These are phyloP conservation scores for Aspergillus sp. DNA, from an alignment of 2,329 filamentous ascomycete species.

Conservation along the genomic window DNA sequence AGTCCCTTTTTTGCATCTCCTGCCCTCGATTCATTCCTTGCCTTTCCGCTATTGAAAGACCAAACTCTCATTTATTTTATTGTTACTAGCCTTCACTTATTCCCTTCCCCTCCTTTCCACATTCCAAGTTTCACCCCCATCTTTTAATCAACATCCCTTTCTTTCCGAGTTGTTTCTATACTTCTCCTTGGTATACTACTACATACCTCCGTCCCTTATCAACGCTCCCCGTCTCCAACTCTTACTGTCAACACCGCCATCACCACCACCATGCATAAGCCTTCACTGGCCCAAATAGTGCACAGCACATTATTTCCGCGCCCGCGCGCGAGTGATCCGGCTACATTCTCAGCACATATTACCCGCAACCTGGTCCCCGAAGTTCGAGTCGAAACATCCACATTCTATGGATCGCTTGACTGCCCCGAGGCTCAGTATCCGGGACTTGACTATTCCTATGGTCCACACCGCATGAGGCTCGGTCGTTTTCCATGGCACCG, in stretches of 20 bases:
- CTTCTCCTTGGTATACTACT: background rate
- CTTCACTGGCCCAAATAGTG: constrained; percentile 60
- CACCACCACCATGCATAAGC: constrained; percentile 59
- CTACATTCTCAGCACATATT: constrained; percentile 61
- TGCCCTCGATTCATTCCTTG: constrained; percentile 4
- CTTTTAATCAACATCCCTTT: background rate
- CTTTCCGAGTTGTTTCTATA: background rate
- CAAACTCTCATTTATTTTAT: constrained; percentile 5
- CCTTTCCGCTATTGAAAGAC: background rate
- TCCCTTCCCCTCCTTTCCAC: background rate
- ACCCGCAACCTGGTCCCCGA: constrained; percentile 65
- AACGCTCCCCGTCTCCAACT: background rate
- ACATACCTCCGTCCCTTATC: background rate
- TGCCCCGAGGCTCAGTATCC: constrained; percentile 68
- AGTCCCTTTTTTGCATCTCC: constrained; percentile 7
- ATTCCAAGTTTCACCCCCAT: background rate
- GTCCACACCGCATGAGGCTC: constrained; percentile 63
- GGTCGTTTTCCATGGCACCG: constrained; percentile 63
- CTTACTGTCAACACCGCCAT: background rate
- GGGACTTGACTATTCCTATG: constrained; percentile 64
- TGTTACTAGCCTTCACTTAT: background rate
- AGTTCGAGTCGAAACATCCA: constrained; percentile 64
- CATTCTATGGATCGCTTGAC: constrained; percentile 66
- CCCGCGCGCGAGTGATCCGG: constrained; percentile 58
- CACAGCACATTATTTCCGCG: constrained; percentile 61